Base-by-base conservation (phyloP, 2,329 filamentous ascomycete species). In the Scopulariopsis brevicaulis region DNA sequence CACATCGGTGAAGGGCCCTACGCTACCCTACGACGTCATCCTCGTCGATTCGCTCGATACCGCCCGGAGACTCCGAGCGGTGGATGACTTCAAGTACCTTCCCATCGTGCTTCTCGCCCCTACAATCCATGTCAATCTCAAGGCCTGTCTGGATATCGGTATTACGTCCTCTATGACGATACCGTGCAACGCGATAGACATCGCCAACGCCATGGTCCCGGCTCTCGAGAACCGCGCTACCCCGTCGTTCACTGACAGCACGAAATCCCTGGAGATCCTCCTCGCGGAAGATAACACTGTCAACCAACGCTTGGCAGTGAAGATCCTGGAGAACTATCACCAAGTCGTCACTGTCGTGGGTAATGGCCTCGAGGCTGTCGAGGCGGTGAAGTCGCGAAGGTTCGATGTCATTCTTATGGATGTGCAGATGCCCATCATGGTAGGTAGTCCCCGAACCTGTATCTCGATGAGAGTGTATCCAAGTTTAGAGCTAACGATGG, bases 111-210 rank as follows among this genome's bases (percentile, higher is more conserved):
- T 97, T 61, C 75, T 97, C 53, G 94, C 91, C 52, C 91, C 93
- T 0, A 78, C 90, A 40, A 91, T 97, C 14, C 89, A 92, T 61
- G 90, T 97, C 64, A 95, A 86, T 70, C 79, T 99, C 65, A 96
- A 96, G 75, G 94, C 90, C 3, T 94, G 93, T 59, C 76, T 97
- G 60, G 94, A 97, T 69, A 81, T 97, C 62, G 93, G 94, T 62
- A 96, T 99, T 64, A 95, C 92, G n/a, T 96, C 92, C 55, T 97
- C 96, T 72, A 96, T 97, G 91, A 97, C 94, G 1, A 96, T 91
- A 18, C 94, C 94, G 10, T 97, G 94, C 73, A 82, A 93, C 66
- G 84, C 93, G 5, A 96, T 96, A 62, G 94, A 99, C 70, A 77
- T 99, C 59, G 92, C 91, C 60, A 97, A 97, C 67, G 93, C 92